Evolutionary conservation across 129 eudicot species (phyloP).

Genomic region (Saposhnikovia divaricata): DNA sequence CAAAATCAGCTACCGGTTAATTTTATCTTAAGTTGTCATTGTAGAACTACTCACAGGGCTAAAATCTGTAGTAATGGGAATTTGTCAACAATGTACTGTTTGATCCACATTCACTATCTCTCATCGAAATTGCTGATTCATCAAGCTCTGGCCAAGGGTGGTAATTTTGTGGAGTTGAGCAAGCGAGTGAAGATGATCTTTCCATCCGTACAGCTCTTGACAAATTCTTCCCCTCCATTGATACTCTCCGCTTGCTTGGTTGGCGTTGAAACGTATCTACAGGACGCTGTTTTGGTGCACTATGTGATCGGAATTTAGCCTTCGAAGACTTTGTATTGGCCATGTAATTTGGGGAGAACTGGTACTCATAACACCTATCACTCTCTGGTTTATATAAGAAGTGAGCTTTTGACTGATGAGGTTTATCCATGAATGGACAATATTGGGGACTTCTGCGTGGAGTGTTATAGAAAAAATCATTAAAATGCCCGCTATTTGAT

Average conservation of each 20-base stretch:
- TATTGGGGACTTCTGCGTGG: constrained; percentile 52
- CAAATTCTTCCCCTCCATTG: constrained; percentile 70
- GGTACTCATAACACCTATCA: constrained; percentile 42
- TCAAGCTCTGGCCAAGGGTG: constrained; percentile 83
- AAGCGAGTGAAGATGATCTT: constrained; percentile 67
- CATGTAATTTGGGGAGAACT: constrained; percentile 67
- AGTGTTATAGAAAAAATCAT: constrained; percentile 40
- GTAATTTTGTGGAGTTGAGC: constrained; percentile 55
- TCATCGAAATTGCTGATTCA: constrained; percentile 56
- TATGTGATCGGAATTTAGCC: constrained; percentile 84
- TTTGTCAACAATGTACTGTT: constrained; percentile 53
- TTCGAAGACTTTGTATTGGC: constrained; percentile 80
- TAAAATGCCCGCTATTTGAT: constrained; percentile 47
- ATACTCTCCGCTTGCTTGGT: constrained; percentile 47
- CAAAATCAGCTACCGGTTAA: neutral
- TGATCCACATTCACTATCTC: constrained; percentile 87
- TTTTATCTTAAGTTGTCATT: constrained; percentile 38
- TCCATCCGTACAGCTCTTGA: constrained; percentile 75
- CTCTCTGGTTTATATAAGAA: constrained; percentile 41
- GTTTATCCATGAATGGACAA: constrained; percentile 31
- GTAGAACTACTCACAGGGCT: constrained; percentile 41
- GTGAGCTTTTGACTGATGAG: constrained; percentile 32
- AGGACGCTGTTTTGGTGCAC: constrained; percentile 84
- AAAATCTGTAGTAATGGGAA: constrained; percentile 60
- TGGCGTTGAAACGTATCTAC: constrained; percentile 42